A percentile compares a stretch with the other conserved stretches of the same genome.
phyloP scores from a whole-genome alignment of 2,329 filamentous ascomycete genomes.

The Aureobasidium sp. region DNA sequence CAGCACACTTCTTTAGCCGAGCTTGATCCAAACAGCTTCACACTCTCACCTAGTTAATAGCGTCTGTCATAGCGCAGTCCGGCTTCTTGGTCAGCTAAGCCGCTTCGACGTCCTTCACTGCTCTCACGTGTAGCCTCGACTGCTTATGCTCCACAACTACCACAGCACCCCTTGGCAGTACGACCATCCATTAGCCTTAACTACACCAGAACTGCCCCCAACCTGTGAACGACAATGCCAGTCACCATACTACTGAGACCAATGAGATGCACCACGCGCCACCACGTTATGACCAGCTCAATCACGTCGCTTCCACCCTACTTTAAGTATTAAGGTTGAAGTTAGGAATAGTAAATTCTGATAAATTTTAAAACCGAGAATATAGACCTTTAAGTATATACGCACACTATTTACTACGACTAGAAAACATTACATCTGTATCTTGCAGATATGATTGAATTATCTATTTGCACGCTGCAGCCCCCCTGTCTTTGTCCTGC shows the following conservation, averaged over 20 bases:
- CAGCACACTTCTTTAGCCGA: constrained; percentile 57
- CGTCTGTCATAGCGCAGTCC: constrained; percentile 46
- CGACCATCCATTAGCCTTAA: constrained; percentile 26
- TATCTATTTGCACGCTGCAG: background rate
- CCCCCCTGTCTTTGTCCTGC: background rate
- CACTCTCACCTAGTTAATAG: constrained; percentile 57
- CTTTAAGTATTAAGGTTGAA: too few relatives aligned
- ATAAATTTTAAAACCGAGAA: too few relatives aligned
- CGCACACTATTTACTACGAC: too few relatives aligned
- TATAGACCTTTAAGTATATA: too few relatives aligned
- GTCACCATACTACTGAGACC: background rate
- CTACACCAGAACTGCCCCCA: background rate
- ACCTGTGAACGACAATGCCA: background rate
- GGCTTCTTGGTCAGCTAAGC: constrained; percentile 45
- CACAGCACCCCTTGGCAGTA: constrained; percentile 24
- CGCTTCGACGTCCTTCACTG: constrained; percentile 22
- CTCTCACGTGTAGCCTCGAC: constrained; percentile 18
- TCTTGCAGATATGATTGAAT: background rate
- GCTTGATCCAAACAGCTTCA: constrained; percentile 58
- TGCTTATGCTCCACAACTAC: constrained; percentile 14
- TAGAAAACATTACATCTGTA: too few relatives aligned
- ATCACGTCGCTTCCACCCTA: background rate
- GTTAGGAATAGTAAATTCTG: too few relatives aligned
- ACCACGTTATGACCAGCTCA: background rate
- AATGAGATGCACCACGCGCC: background rate